Base-by-base conservation (phyloP, 2,329 filamentous ascomycete genomes). In the Aureobasidium sp. region DNA sequence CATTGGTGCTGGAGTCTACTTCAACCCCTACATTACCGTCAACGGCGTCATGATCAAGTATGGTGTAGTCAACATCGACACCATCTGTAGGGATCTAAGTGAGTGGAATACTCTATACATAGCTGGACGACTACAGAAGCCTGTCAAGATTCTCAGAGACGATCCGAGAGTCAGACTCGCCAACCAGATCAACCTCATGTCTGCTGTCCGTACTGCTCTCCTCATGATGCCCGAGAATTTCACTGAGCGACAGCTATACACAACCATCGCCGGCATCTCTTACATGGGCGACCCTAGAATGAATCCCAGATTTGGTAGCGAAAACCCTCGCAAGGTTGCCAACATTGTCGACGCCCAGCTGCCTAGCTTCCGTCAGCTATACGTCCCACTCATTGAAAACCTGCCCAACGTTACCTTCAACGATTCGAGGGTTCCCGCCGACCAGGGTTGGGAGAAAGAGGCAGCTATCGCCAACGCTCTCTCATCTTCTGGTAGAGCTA, bases 31-130 rank as follows among this genome's bases (percentile, higher is more conserved):
- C 73, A 85, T 99, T 53, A 93, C 89, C 2, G 87, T 97, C 64
- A 96, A 97, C 70, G 95, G 94, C 44, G 95, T 91, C 65, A 82
- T 97, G 70, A 94, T 99, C 75, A 99, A 99, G 77, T 99, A 99
- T 70, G 94, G 93, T 22, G 94, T 99, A 25, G 95, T 97, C 47
- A 96, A 95, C 70, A 83, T 97, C 67, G 87, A 95, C 71, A 97
- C 92, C 2, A 80, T 99, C 17, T 92, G 91, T 69, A 83, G 82
- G 45, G 94, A 99, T 72, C 82, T 99, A 27, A 88, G 86, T 34
- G 86, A 91, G 63, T 99, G 94, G 94, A 87, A 96, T 65, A 96
- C 91, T 0, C 80, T 99, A 29, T 99, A 99, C 74, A 84, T 99
- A n/a, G 94, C 95, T 6, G 94, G 94, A 4, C 89, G 94, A 37